These are phyloP conservation scores for Cokeromyces recurvatus DNA, from an alignment of 371 early-diverging fungal genomes.

Conservation along the genomic window DNA sequence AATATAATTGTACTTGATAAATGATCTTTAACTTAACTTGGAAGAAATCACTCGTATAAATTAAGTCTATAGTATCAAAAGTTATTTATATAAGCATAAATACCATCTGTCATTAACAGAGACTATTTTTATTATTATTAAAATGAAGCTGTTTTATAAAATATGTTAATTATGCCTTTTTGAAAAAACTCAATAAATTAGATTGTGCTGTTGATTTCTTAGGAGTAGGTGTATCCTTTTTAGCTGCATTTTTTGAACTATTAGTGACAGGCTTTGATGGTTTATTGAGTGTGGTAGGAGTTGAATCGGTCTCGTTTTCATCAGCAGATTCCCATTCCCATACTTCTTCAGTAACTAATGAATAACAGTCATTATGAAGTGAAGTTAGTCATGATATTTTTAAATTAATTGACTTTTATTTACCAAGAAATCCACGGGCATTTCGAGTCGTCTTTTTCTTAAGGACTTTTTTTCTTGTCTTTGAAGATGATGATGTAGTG, in stretches of 20 bases:
- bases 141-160: too few relatives aligned
- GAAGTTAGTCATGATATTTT: not conserved
- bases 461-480: constrained; percentile 31
- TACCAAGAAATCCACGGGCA: constrained; percentile 49
- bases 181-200: constrained; percentile 12
- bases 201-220: constrained; percentile 4
- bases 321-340: constrained; percentile 16
- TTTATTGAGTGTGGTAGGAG: not conserved
- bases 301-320: not conserved
- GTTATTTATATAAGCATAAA: too few relatives aligned
- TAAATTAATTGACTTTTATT: not conserved
- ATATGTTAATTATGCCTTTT: constrained; percentile 4
- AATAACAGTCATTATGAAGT: not conserved
- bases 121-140: too few relatives aligned
- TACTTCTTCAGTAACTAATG: constrained; percentile 18
- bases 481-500: constrained; percentile 6
- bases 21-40: too few relatives aligned
- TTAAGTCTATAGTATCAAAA: too few relatives aligned
- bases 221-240: not conserved
- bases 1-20: too few relatives aligned
- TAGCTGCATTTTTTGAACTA: not conserved
- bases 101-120: too few relatives aligned
- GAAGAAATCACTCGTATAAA: too few relatives aligned
- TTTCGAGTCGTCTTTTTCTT: constrained; percentile 42
- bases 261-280: not conserved